Percentiles rank a stretch among this genome's conserved stretches.
phyloP scores from a whole-genome alignment of 2,329 filamentous ascomycete genomes.

The Curvularia sp. region DNA sequence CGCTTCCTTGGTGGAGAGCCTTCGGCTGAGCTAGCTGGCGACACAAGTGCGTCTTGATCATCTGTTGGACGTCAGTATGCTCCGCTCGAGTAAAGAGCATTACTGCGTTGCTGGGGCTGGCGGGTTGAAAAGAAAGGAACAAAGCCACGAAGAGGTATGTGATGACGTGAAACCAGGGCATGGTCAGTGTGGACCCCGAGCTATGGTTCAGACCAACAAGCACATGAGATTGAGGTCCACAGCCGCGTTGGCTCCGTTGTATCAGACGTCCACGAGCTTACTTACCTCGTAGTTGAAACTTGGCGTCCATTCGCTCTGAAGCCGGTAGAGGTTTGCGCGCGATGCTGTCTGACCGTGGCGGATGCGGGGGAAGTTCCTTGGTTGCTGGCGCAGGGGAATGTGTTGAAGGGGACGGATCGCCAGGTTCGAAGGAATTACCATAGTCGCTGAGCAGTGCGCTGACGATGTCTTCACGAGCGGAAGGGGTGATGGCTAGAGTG shows the following conservation, averaged over 20 bases:
- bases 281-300: constrained; percentile 49
- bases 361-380: constrained; percentile 45
- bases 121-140: neutral
- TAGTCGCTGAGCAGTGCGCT: constrained; percentile 51
- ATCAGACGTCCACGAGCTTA: neutral
- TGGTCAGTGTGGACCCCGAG: constrained; percentile 1
- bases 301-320: constrained; percentile 37
- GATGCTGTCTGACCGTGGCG: constrained; percentile 34
- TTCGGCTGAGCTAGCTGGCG: constrained; percentile 23
- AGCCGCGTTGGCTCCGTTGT: neutral
- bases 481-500: constrained; percentile 35
- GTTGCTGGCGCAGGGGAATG: constrained; percentile 35
- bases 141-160: neutral
- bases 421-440: constrained; percentile 40
- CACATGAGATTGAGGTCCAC: neutral
- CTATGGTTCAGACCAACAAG: constrained; percentile 7
- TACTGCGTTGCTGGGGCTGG: neutral
- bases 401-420: constrained; percentile 31
- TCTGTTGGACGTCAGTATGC: constrained; percentile 17
- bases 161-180: constrained; percentile 13
- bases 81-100: neutral
- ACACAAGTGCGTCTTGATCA: constrained; percentile 23
- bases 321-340: constrained; percentile 38
- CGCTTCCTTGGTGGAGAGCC: constrained; percentile 31
- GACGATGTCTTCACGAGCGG: constrained; percentile 49